Conservation (phyloP, 805 yeast genomes). For the Schwanniomyces sp. region DNA sequence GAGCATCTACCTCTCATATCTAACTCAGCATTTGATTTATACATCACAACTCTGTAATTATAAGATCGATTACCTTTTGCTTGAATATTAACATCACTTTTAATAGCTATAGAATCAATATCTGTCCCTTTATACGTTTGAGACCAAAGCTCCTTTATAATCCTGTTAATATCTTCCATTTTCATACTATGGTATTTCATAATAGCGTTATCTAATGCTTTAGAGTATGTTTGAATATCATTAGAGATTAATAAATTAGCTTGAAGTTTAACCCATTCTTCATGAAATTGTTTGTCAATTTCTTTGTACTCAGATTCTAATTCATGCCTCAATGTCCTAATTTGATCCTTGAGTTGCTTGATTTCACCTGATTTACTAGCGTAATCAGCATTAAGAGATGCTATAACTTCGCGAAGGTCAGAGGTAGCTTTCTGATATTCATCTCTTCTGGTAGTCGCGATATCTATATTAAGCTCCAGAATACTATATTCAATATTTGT, state of each 20-base stretch:
- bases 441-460: constrained; percentile 61
- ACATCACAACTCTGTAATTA: constrained; percentile 94
- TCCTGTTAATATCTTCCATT: constrained; percentile 89
- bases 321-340: constrained; percentile 54
- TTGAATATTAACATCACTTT: constrained; percentile 67
- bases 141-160: constrained; percentile 90
- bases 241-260: constrained; percentile 74
- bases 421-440: constrained; percentile 60
- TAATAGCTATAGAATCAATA: constrained; percentile 84
- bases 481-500: constrained; percentile 39
- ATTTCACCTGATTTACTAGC: constrained; percentile 85
- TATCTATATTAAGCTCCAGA: constrained; percentile 44
- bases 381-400: constrained; percentile 58
- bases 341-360: constrained; percentile 76
- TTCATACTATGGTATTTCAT: constrained; percentile 89
- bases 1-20: constrained; percentile 99
- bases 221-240: constrained; percentile 78
- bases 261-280: constrained; percentile 74
- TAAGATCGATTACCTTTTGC: constrained; percentile 64
- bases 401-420: constrained; percentile 48
- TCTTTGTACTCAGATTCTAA: constrained; percentile 68
- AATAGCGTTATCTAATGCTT: constrained; percentile 87
- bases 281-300: constrained; percentile 60
- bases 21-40: constrained; percentile 83
- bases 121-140: constrained; percentile 93